A percentile compares a stretch with the other conserved stretches of the same genome.
Evolutionary conservation across 2,329 filamentous ascomycete species (phyloP).

Genomic region (Coniochaeta sp.): DNA sequence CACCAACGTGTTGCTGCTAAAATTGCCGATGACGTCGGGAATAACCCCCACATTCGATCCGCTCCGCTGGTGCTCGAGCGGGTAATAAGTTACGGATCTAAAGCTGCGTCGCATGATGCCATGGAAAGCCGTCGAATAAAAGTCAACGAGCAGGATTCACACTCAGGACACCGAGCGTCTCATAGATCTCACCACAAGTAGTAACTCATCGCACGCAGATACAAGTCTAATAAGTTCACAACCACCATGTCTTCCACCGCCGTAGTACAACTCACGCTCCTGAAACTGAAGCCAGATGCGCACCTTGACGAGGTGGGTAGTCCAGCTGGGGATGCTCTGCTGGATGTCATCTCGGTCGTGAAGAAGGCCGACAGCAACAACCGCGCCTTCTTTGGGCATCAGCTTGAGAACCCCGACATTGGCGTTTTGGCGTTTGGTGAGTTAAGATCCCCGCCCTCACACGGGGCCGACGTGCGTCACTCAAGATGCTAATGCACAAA

Average conservation of each 20-base stretch:
- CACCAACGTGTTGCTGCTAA: background rate
- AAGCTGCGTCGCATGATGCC: background rate
- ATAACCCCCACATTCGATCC: background rate
- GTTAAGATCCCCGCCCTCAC: background rate
- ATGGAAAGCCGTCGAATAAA: background rate
- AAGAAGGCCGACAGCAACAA: background rate
- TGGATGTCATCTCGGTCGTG: background rate
- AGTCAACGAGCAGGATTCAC: background rate
- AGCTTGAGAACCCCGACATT: conserved; percentile 1
- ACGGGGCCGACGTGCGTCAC: background rate
- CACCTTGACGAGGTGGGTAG: conserved; percentile 1
- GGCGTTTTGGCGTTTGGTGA: conserved; percentile 1
- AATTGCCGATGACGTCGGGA: background rate
- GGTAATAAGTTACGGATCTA: background rate
- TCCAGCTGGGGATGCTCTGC: background rate
- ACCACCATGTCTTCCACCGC: background rate
- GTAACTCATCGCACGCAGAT: background rate
- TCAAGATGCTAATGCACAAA: background rate
- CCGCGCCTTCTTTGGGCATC: background rate
- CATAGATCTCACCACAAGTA: background rate
- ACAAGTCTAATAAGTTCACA: background rate
- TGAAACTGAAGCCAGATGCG: conserved; percentile 1
- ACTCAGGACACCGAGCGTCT: background rate
- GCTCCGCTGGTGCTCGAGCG: background rate
- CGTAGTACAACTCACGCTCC: background rate